Base-by-base conservation (phyloP, 345 rosid species). In the Erodium maritimum region DNA sequence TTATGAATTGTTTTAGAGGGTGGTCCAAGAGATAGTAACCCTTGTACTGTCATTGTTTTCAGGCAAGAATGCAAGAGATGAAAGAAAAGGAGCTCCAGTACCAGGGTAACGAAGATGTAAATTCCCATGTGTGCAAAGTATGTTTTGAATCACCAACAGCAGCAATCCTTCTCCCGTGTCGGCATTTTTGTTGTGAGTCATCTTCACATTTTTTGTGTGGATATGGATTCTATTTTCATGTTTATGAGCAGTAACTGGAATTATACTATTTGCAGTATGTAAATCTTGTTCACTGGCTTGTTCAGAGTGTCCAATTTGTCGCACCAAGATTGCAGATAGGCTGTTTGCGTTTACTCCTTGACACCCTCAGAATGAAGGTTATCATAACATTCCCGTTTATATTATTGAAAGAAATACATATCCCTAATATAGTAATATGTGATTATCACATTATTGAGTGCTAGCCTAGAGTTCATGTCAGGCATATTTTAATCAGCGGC, bases 21-120 rank as follows among this genome's bases (percentile, higher is more conserved):
- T 2, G 10, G 17, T 54, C 24, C 24, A 17, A 54, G 56, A 16
- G 17, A 54, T 19, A 29, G 23, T 54, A 23, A 20, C 56, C 24
- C 12, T 54, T 20, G 21, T 21, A 54, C 55, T 52, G 46, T 56
- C 52, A 61, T 56, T 57, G 54, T 46, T 61, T 67, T 34, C 82
- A 94, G 99, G 97, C 96, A 4, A 67, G 90, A 25, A 94, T 94
- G 96, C 96, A 85, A 79, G 97, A 94, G 67, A 90, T 90, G 95
- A 94, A 88, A 73, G 97, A 94, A 76, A 94, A 85, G 67, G 97
- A 94, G 69, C 75, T 82, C 62, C 84, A 79, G 75, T 73, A 77
- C 56, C 62, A 60, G 21, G 87, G 83, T 21, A 82, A 85, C 61
- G 95, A 86, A 56, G 99, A 90, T 71, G 78, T 78, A 65, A 94